A percentile compares a stretch with the other conserved stretches of the same genome.
Evolutionary conservation across 2,329 filamentous ascomycete genomes (phyloP).

Genomic region (Teratosphaeria destructans): DNA sequence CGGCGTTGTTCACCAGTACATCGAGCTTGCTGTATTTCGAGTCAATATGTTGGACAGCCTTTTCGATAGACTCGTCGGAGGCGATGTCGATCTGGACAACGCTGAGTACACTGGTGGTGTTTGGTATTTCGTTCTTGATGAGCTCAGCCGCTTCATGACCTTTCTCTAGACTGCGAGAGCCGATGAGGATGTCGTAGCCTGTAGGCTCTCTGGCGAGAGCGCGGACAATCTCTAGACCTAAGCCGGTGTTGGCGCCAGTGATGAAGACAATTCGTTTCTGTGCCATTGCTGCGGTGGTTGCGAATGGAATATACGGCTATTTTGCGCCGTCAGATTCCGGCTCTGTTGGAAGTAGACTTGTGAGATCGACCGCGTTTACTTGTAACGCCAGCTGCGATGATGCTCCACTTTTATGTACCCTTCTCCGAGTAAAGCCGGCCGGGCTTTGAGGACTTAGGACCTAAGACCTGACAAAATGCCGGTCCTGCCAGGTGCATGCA

Average conservation of each 20-base stretch:
- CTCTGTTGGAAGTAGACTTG: no score
- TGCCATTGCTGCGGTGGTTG: constrained; percentile 4
- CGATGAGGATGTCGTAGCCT: constrained; percentile 48
- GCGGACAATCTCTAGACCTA: constrained; percentile 50
- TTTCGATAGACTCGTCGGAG: constrained; percentile 42
- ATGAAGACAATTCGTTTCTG: constrained; percentile 40
- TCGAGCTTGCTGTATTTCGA: constrained; percentile 38
- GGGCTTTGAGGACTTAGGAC: no score
- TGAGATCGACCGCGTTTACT: no score
- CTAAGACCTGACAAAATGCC: no score
- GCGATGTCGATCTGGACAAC: constrained; percentile 44
- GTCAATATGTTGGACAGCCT: constrained; percentile 35
- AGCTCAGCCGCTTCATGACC: constrained; percentile 38
- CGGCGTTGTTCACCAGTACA: constrained; percentile 48
- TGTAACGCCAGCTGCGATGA: no score
- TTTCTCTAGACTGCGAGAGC: constrained; percentile 42
- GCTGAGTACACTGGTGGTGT: constrained; percentile 34
- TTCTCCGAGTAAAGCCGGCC: no score
- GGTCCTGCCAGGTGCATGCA: no score
- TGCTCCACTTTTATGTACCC: no score
- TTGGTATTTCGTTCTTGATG: constrained; percentile 32
- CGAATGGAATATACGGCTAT: not conserved
- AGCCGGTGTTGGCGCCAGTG: constrained; percentile 47
- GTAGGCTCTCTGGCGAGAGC: constrained; percentile 39
- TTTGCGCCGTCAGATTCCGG: not conserved